A percentile compares a stretch with the other conserved stretches of the same genome.
phyloP scores from a whole-genome alignment of 2,329 filamentous ascomycete species.

The Fusarium sarcochroum region DNA sequence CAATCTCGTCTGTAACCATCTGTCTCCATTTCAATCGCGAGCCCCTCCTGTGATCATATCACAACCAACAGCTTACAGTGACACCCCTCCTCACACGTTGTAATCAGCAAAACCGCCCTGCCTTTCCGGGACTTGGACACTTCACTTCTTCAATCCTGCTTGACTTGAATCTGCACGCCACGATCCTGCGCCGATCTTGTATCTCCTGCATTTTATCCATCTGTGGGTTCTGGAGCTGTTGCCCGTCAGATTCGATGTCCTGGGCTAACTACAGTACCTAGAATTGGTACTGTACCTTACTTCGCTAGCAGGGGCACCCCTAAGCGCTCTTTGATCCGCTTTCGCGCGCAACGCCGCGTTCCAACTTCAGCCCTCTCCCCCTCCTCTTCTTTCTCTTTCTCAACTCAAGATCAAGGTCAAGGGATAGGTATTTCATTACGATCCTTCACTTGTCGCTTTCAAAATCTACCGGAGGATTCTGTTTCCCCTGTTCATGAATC shows the following conservation, averaged over 20 bases:
- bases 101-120: slow-evolving; percentile 11
- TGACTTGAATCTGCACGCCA: slow-evolving; percentile 33
- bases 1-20: slow-evolving; percentile 14
- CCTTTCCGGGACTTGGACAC: not conserved
- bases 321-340: slow-evolving; percentile 48
- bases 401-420: slow-evolving; percentile 36
- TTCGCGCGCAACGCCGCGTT: slow-evolving; percentile 46
- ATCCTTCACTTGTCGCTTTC: slow-evolving; percentile 18
- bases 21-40: slow-evolving; percentile 32
- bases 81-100: slow-evolving; percentile 15
- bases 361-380: slow-evolving; percentile 47
- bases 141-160: slow-evolving; percentile 13
- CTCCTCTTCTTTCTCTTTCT: slow-evolving; percentile 41
- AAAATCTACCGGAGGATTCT: slow-evolving; percentile 7
- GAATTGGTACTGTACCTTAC: slow-evolving; percentile 22
- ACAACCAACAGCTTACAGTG: slow-evolving; percentile 30
- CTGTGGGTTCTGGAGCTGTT: slow-evolving; percentile 32
- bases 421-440: slow-evolving; percentile 27
- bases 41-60: slow-evolving; percentile 33
- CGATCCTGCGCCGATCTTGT: slow-evolving; percentile 30
- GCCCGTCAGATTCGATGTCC: slow-evolving; percentile 30
- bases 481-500: slow-evolving; percentile 13
- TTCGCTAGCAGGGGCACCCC: slow-evolving; percentile 42
- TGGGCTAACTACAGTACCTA: slow-evolving; percentile 25
- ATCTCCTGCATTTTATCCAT: slow-evolving; percentile 17